Base-by-base conservation (phyloP, 768 basidiomycete genomes). In the Suillus alpinus region DNA sequence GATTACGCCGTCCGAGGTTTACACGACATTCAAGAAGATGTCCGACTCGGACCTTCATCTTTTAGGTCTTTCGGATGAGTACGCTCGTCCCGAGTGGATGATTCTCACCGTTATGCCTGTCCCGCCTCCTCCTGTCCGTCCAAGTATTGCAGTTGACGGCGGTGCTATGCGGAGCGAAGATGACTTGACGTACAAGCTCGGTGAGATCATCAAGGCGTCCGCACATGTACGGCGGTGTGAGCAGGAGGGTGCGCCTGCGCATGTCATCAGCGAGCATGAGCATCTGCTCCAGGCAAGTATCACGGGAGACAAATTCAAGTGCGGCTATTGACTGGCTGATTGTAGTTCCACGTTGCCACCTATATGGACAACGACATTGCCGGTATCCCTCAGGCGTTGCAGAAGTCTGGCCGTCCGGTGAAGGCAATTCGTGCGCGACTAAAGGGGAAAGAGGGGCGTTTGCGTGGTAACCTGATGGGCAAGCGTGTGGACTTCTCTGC, bases 331-430 rank as follows among this genome's bases (percentile, higher is more conserved):
- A 55, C 37, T 39, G 26, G 16, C 29, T 50, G 61, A 44, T 10
- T 37, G 47, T 66, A 97, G 94, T 99, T 95, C 73, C 97, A 99
- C 70, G 95, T 98, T 62, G 97, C 97, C 3, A 98, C 97, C 0
- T 99, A 98, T 72, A 99, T 99, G 96, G 97, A 99, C 71, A 99
- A 99, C 71, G 95, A 98, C 70, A 95, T 98, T 60, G 95, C 97
- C 37, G 97, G 97, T 49, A 93, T 98, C 39, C 97, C 97, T 1
- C 96, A 98, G 70, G 95, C 97, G 2, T 77, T 96, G 66, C 97
- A 98, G 70, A 98, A 98, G 75, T 95, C 94, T 44, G 97, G 97
- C 34, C 86, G 97, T 61, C 95, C 97, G 31, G 91, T 99, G 62
- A 99, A 99, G 75, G 95, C 97, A 39, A 98, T 99, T 68, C 94